phyloP scores from a whole-genome alignment of 441 rosid genomes.

The Bruguiera hainesii region DNA sequence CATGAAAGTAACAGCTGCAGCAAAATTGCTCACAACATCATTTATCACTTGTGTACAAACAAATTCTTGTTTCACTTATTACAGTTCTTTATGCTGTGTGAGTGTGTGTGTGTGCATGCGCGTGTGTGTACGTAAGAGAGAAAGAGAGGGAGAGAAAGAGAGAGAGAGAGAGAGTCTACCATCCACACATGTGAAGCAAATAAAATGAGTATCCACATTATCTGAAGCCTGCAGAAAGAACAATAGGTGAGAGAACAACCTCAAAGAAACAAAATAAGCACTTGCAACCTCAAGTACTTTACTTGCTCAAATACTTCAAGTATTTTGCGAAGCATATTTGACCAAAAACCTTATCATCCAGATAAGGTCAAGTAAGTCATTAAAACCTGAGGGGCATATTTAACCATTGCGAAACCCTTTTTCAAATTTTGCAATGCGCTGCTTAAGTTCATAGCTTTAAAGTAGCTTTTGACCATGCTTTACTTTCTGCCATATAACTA shows the following conservation, averaged over 20 bases:
- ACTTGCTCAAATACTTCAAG: background rate
- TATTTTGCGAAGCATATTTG: too few species aligned
- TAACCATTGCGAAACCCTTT: too few species aligned
- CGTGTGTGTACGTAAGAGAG: too few species aligned
- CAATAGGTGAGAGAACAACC: background rate
- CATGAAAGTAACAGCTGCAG: slow-evolving; percentile 7
- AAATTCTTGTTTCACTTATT: background rate
- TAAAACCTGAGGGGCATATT: too few species aligned
- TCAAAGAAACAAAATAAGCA: background rate
- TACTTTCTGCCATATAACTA: too few species aligned
- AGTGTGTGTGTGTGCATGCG: background rate
- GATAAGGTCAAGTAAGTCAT: too few species aligned
- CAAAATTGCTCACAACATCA: slow-evolving; percentile 2
- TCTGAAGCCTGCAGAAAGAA: slow-evolving; percentile 62
- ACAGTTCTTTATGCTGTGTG: background rate
- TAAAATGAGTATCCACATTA: slow-evolving; percentile 62
- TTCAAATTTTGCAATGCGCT: too few species aligned
- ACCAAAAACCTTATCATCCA: too few species aligned
- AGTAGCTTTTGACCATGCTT: too few species aligned
- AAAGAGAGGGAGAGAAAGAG: background rate
- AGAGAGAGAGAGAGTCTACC: slow-evolving; percentile 38
- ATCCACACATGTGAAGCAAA: slow-evolving; percentile 78
- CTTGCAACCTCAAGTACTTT: background rate
- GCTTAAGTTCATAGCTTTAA: too few species aligned
- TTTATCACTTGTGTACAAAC: background rate